Evolutionary conservation across 805 yeast species (phyloP), one percentile per base, ranked within the genome.

Genomic region (Ogataea henricii): DNA sequence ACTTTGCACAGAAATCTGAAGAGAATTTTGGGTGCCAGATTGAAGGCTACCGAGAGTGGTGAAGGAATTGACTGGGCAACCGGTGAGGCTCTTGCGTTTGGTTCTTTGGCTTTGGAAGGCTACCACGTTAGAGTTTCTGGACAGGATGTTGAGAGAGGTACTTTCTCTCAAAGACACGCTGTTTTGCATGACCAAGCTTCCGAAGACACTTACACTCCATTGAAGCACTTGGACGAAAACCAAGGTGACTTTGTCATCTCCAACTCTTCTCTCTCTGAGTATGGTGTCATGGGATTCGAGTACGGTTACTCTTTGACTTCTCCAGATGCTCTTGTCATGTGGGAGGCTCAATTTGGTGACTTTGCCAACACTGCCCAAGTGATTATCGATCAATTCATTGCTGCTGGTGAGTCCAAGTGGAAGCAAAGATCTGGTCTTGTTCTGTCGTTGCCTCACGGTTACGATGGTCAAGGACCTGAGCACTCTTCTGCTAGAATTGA

Each of bases 331-430:
- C 81, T 89, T 50, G 97, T 92, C 44, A 85, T 87, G 77, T 94
- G 99, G 99, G 99, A 94, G 76, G 99, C 98, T 49, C 99, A 94
- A 78, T 94, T 94, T 63, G 99, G 99, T 82, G 99, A 94, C 76
- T 94, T 94, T 65, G 99, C 99, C 64, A 94, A 94, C 80, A 94
- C 98, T 58, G 99, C 97, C 16, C 99, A 94, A 77, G 98, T 94
- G 55, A 87, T 94, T 60, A 79, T 89, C 60, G 99, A 94, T 71
- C 99, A 94, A 77, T 94, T 94, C 69, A 81, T 94, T 66, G 87
- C 97, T 38, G 89, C 91, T 67, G 99, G 96, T 69, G 99, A 94
- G 76, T 82, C 91, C 58, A 94, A 94, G 76, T 94, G 99, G 99
- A 87, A 89, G 69, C 99, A 94, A 79, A 87, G 99, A 74, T 89